Percentiles rank a stretch among this genome's conserved stretches.
Conservation (phyloP, 169 alveolate species). For the Perkinsus marinus region DNA sequence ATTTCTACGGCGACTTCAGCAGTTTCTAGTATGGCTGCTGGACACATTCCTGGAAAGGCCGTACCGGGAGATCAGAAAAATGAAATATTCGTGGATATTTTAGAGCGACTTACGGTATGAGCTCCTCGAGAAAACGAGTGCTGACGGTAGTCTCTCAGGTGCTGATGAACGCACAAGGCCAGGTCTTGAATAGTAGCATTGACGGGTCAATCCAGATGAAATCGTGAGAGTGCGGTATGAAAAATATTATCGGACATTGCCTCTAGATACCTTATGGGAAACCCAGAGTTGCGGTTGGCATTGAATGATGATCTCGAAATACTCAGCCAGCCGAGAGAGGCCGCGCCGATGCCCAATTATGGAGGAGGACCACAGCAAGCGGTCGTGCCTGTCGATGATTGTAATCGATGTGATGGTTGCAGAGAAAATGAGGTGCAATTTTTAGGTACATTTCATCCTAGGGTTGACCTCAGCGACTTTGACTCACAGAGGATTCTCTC, state of each 20-base stretch:
- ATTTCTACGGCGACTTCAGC: neutral
- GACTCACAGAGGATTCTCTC: constrained; percentile 54
- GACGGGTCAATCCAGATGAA: constrained; percentile 71
- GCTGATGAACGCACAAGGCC: constrained; percentile 66
- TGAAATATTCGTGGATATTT: constrained; percentile 82
- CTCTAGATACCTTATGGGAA: constrained; percentile 61
- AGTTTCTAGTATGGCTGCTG: neutral
- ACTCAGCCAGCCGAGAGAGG: constrained; percentile 10
- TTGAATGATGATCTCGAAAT: constrained; percentile 59
- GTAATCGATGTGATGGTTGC: constrained; percentile 65
- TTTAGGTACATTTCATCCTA: constrained; percentile 78
- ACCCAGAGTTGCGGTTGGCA: constrained; percentile 67
- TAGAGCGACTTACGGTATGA: constrained; percentile 58
- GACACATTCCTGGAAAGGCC: neutral
- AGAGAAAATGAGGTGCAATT: constrained; percentile 69
- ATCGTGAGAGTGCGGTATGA: neutral
- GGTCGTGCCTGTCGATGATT: neutral
- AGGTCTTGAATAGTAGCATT: constrained; percentile 58
- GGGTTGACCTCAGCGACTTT: constrained; percentile 79
- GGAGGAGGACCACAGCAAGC: neutral
- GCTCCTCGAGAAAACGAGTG: too few species aligned
- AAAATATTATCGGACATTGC: constrained; percentile 25
- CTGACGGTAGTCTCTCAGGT: constrained; percentile 3
- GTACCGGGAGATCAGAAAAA: constrained; percentile 44
- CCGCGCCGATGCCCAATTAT: neutral